Evolutionary conservation across 768 basidiomycete species (phyloP).

Genomic region (Pleurotus platypus): DNA sequence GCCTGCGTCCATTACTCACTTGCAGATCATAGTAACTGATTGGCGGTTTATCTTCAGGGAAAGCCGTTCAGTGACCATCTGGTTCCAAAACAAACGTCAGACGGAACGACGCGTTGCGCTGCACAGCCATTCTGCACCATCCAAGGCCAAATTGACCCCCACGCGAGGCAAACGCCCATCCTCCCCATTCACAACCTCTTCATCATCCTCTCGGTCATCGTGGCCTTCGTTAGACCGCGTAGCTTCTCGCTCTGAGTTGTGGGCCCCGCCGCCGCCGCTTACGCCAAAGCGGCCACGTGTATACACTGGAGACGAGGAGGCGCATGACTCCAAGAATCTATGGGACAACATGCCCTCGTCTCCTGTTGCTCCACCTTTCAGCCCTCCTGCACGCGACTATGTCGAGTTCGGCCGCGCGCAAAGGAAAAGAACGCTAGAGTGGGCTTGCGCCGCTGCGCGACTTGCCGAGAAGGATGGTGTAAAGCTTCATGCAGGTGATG

Average conservation of each 20-base stretch:
- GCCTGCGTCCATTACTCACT: neutral
- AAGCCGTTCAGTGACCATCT: slow-evolving; percentile 69
- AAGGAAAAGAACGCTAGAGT: slow-evolving; percentile 59
- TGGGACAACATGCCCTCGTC: slow-evolving; percentile 65
- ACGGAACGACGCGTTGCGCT: slow-evolving; percentile 57
- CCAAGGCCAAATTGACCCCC: slow-evolving; percentile 28
- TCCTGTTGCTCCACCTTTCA: slow-evolving; percentile 51
- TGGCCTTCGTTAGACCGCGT: slow-evolving; percentile 57
- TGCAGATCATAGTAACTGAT: slow-evolving; percentile 9
- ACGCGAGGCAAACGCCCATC: slow-evolving; percentile 20
- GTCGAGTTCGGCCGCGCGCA: slow-evolving; percentile 45
- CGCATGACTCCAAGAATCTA: slow-evolving; percentile 18
- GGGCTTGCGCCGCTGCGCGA: slow-evolving; percentile 67
- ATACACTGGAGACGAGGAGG: neutral
- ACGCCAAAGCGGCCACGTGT: slow-evolving; percentile 33
- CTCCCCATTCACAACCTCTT: slow-evolving; percentile 17
- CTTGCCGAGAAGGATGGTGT: slow-evolving; percentile 40
- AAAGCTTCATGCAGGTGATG: slow-evolving; percentile 19
- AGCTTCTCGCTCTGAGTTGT: slow-evolving; percentile 52
- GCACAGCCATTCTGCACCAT: slow-evolving; percentile 20
- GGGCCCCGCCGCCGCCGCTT: slow-evolving; percentile 30
- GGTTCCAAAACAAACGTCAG: slow-evolving; percentile 83
- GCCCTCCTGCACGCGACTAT: slow-evolving; percentile 45
- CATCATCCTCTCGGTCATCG: slow-evolving; percentile 23
- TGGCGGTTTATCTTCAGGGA: slow-evolving; percentile 38